A percentile compares a stretch with the other conserved stretches of the same genome.
These are phyloP conservation scores for Neopestalotiopsis sp. DNA, from an alignment of 2,329 filamentous ascomycete genomes.

Conservation along the genomic window DNA sequence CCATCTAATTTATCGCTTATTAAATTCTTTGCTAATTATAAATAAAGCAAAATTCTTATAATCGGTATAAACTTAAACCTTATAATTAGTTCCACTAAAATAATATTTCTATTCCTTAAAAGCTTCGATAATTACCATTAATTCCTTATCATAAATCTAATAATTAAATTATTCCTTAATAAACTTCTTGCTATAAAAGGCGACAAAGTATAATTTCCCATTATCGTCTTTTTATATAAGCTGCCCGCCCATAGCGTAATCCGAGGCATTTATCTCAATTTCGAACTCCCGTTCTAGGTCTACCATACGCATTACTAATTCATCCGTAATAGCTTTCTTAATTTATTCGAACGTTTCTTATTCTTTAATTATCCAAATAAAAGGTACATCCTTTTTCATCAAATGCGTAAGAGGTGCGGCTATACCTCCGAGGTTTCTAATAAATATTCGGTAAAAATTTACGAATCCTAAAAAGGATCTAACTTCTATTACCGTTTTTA, in stretches of 20 bases:
- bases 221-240: conserved; percentile 18
- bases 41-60: conserved; percentile 27
- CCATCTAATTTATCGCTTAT: conserved; percentile 18
- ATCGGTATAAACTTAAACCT: conserved; percentile 26
- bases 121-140: conserved; percentile 28
- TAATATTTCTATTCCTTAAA: conserved; percentile 32
- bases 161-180: no score
- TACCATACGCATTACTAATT: conserved; percentile 12
- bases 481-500: conserved; percentile 18
- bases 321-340: conserved; percentile 15
- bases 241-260: conserved; percentile 7
- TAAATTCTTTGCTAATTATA: conserved; percentile 15
- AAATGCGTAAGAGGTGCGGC: conserved; percentile 3
- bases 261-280: conserved; percentile 7
- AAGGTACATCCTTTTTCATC: conserved; percentile 4
- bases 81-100: conserved; percentile 21
- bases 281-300: not conserved
- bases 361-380: not conserved
- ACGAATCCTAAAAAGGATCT: not conserved
- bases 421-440: conserved; percentile 10
- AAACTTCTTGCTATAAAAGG: conserved; percentile 26
- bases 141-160: conserved; percentile 29
- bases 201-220: conserved; percentile 10
- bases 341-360: not conserved
- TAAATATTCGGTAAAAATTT: conserved; percentile 18